phyloP scores from a whole-genome alignment of 305 asterid genomes.

The Solanum aculeatissimum region DNA sequence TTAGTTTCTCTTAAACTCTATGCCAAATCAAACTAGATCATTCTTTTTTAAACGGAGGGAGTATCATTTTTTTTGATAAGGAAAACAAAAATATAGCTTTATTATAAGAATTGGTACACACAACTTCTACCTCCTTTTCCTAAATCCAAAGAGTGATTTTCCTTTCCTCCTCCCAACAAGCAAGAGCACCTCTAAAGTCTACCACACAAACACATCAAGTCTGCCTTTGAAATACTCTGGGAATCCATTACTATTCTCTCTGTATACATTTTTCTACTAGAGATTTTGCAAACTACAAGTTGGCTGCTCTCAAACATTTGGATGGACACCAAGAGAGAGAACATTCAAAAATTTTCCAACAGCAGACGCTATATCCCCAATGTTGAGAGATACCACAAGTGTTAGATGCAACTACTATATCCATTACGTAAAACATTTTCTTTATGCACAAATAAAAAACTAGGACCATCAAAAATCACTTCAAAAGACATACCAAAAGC shows the following conservation, averaged over 20 bases:
- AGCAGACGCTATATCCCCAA: neutral
- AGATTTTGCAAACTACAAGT: neutral
- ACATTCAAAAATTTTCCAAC: neutral
- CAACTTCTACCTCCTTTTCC: neutral
- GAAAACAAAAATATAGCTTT: neutral
- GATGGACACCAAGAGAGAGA: neutral
- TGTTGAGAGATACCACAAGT: neutral
- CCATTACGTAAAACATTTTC: neutral
- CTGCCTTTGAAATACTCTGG: neutral
- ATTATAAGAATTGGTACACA: neutral
- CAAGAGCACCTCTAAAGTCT: neutral
- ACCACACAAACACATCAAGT: neutral
- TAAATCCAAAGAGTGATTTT: neutral
- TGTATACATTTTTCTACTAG: neutral
- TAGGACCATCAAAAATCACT: neutral
- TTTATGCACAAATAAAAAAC: neutral
- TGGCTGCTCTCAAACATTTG: neutral
- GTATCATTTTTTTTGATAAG: neutral
- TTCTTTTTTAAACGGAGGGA: neutral
- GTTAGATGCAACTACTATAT: neutral
- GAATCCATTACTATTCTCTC: neutral
- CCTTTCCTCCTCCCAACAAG: neutral
- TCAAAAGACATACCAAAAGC: neutral
- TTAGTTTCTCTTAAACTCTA: no score
- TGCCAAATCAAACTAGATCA: no score